Conservation (phyloP, 148 eudicot species). For the Spergularia marina region DNA sequence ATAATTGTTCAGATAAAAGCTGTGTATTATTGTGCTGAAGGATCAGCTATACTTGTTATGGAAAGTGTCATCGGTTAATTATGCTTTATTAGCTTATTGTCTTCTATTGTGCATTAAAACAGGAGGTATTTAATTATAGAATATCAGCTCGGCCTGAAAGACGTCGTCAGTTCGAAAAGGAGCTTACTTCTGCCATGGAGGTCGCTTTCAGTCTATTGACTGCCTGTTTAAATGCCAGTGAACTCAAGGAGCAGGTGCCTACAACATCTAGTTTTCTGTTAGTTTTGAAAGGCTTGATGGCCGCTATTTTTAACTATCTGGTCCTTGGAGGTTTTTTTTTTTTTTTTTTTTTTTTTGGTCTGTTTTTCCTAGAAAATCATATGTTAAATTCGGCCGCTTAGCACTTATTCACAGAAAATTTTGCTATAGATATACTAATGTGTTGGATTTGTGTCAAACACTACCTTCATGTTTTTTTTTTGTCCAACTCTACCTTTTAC, state of each 20-base stretch:
- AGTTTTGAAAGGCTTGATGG: neutral
- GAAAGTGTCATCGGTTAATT: neutral
- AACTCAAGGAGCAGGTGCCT: constrained; percentile 86
- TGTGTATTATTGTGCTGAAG: constrained; percentile 3
- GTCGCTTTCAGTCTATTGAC: constrained; percentile 74
- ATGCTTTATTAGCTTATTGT: neutral
- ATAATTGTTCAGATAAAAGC: neutral
- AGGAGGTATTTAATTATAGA: constrained; percentile 91
- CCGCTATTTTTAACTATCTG: neutral
- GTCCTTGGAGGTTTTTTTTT: constrained; percentile 5
- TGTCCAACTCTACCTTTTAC: too few relatives aligned
- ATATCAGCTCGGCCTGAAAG: constrained; percentile 95
- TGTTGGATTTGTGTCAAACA: too few relatives aligned
- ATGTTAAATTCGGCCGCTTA: neutral
- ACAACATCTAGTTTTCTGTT: constrained; percentile 1
- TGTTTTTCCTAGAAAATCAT: neutral
- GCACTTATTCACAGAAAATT: neutral
- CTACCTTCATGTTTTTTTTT: too few relatives aligned
- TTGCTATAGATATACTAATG: neutral
- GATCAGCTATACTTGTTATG: neutral
- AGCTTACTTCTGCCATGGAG: constrained; percentile 74
- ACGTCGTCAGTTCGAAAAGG: constrained; percentile 92
- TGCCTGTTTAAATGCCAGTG: constrained; percentile 72
- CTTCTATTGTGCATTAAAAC: constrained; percentile 23
- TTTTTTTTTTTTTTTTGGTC: neutral